Base-by-base conservation (phyloP, 2,329 filamentous ascomycete species). In the Falciphora oryzae region DNA sequence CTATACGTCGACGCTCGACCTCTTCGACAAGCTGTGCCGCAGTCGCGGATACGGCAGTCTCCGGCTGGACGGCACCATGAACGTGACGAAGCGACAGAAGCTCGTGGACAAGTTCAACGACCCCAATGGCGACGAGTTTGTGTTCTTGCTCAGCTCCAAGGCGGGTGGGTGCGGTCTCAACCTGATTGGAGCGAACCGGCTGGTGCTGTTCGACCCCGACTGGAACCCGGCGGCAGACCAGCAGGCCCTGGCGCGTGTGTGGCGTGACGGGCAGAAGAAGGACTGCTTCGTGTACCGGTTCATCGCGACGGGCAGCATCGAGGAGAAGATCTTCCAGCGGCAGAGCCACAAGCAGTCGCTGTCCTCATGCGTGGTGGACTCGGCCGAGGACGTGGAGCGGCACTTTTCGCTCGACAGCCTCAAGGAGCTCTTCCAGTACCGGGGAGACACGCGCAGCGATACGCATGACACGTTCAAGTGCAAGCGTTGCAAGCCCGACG, bases 231-330 rank as follows among this genome's bases (percentile, higher is more conserved):
- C 95, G 4, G 93, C 95, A 0, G 95, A 99, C 73, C 95, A 99
- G 76, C 95, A 99, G 78, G 95, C 95, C 4, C 84, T 99, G 35
- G 95, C 95, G 50, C 91, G 95, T 80, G 95, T 99, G 27, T 99
- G 95, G 95, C 91, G 95, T 82, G 95, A 99, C 71, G 95, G 95
- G 0, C 95, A 99, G 77, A 98, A 96, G 83, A 99, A 99, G 74
- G 95, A 99, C 73, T 99, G 95, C 73, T 99, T 99, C 71, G 95
- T 99, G 22, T 99, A 99, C 76, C 91, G 95, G n/a, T 99, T 99
- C 79, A 99, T 99, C 71, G 91, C 93, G 0, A 98, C 96, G 0
- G 95, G 95, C 63, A 80, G 74, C 65, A 99, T 99, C 67, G 95
- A 99, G 74, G 95, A 99, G 77, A 99, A 99, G 79, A 97, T 99